phyloP scores from a whole-genome alignment of 2,329 filamentous ascomycete genomes.

The Alternaria sp. region DNA sequence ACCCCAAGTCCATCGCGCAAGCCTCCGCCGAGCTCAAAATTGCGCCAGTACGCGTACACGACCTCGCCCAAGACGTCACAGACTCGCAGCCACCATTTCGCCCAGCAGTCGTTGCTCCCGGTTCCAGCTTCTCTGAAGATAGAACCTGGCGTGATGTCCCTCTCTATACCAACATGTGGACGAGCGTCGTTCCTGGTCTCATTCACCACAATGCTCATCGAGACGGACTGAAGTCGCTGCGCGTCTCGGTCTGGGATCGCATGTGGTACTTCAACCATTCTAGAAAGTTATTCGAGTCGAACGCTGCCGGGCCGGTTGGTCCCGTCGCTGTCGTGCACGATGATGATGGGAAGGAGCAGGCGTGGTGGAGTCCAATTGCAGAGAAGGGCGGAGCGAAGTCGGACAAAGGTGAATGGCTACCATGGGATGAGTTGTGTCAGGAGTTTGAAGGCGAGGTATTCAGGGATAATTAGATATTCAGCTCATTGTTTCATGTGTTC shows the following conservation, averaged over 20 bases:
- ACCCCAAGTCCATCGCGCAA: background rate
- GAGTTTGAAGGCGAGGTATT: slow-evolving; percentile 2
- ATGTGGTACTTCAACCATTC: slow-evolving; percentile 4
- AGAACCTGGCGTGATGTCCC: no score
- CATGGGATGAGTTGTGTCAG: background rate
- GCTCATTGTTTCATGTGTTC: background rate
- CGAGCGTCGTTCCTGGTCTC: background rate
- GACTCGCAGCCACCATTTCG: slow-evolving; percentile 4
- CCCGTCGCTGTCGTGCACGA: slow-evolving; percentile 3
- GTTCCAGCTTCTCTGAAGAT: no score
- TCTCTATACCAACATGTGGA: no score
- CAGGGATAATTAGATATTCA: background rate
- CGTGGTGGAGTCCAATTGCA: slow-evolving; percentile 9
- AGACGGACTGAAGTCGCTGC: background rate
- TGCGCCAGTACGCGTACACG: background rate
- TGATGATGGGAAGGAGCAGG: slow-evolving; percentile 1
- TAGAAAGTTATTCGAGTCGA: background rate
- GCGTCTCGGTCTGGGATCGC: slow-evolving; percentile 2
- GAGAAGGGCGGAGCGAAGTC: slow-evolving; percentile 6
- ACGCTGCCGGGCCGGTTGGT: background rate
- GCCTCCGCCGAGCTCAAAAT: background rate
- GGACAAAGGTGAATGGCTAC: background rate
- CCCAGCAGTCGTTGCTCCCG: background rate
- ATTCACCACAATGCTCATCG: slow-evolving; percentile 9
- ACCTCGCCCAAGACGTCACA: background rate